Evolutionary conservation across 148 eudicot genomes (phyloP).

Genomic region (Rhododendron ferrugineum): DNA sequence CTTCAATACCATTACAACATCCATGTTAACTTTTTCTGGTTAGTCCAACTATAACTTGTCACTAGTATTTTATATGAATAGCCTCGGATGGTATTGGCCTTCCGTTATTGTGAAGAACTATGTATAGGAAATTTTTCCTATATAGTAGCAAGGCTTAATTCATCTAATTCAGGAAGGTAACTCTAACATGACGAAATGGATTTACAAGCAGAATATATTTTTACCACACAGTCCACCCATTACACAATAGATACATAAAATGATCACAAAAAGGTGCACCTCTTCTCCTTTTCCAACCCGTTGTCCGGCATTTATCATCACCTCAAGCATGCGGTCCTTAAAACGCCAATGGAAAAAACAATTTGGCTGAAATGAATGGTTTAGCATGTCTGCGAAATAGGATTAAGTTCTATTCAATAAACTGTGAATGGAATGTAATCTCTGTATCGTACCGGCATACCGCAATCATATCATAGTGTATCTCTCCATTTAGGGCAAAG

Average conservation of each 20-base stretch:
- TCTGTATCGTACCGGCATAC: no score
- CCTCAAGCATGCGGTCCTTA: conserved; percentile 97
- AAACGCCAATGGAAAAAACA: conserved; percentile 99
- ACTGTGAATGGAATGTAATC: no score
- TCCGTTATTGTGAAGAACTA: not conserved
- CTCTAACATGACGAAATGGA: not conserved
- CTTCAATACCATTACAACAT: not conserved
- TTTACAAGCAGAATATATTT: not conserved
- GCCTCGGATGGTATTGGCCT: not conserved
- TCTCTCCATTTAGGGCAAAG: no score
- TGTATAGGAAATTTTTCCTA: not conserved
- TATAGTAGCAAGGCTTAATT: not conserved
- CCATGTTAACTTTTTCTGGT: not conserved
- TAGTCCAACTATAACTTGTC: not conserved
- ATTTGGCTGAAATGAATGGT: conserved; percentile 94
- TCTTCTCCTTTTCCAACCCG: conserved; percentile 80
- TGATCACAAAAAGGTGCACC: conserved; percentile 37
- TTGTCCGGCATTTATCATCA: conserved; percentile 96
- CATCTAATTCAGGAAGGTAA: not conserved
- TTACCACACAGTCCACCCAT: not conserved
- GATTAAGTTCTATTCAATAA: conserved; percentile 1
- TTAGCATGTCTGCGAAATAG: conserved; percentile 76
- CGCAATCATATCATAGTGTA: no score
- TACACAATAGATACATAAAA: not conserved
- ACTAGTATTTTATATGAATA: not conserved